Base-by-base conservation (phyloP, 371 early-diverging fungal genomes). In the Amoeboaphelidium protococcarum region DNA sequence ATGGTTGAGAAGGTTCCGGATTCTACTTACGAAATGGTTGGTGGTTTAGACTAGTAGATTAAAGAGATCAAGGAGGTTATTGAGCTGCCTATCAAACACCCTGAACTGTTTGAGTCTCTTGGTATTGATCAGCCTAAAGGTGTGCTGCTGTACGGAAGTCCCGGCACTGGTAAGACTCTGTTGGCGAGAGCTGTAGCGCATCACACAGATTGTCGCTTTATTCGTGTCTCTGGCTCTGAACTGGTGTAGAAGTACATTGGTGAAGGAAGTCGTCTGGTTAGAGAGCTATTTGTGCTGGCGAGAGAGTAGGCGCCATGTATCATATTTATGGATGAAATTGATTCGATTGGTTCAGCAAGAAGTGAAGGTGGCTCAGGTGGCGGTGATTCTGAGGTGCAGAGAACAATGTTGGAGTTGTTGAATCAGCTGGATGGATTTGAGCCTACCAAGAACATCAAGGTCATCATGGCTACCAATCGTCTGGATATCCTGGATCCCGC, bases 321-420 rank as follows among this genome's bases (percentile, higher is more conserved):
- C 54, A 96, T 99, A 58, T 99, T 99, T 58, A 97, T 99, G 86
- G 99, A 99, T 67, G 99, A 99, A 71, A 95, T 99, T 46, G 99
- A 99, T 66, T 88, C 92, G 13, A 97, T 99, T 59, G 99, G 98
- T 44, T 88, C 89, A 44, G 79, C 84, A 20, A 76, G 94, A 54
- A 77, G 78, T 41, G 91, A 86, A 43, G 77, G 80, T 42, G 60
- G 59, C 46, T 59, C 64, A 19, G 74, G 74, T 21, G 82, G 89
- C 23, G 78, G 82, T 47, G 98, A 98, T 61, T 82, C 82, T 47
- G 99, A 98, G 72, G 98, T 98, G 4, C 87, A 85, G 61, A 65
- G 87, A 44, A 84, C 85, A 12, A 84, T 86, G 85, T 61, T 86
- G 23, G 87, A 86, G 60, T 69, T 86, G 44, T 67, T 86, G 41